Conservation (phyloP, 768 basidiomycete genomes). For the Kwoniella shandongensis region DNA sequence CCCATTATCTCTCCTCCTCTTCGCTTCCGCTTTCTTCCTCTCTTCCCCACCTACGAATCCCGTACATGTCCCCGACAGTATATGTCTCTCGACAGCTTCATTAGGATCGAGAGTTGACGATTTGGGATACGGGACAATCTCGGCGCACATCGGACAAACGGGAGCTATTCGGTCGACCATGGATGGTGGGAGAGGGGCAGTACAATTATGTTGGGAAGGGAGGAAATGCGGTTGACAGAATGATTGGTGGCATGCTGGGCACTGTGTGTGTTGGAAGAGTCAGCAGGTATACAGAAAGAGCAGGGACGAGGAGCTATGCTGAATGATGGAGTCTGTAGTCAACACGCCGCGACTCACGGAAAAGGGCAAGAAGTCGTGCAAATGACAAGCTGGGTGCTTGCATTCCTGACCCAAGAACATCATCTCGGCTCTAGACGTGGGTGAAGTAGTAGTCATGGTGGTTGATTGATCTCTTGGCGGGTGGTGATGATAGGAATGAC, state of each 20-base stretch:
- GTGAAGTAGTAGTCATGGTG: slow-evolving; percentile 16
- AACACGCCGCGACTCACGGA: slow-evolving; percentile 29
- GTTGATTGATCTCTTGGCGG: neutral
- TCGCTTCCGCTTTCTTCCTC: slow-evolving; percentile 40
- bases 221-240: slow-evolving; percentile 53
- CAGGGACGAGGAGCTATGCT: neutral
- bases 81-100: slow-evolving; percentile 46
- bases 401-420: slow-evolving; percentile 52
- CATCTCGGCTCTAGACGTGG: slow-evolving; percentile 34
- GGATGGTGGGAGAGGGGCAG: slow-evolving; percentile 41
- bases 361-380: slow-evolving; percentile 52
- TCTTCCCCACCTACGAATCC: slow-evolving; percentile 44
- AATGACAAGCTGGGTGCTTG: slow-evolving; percentile 49
- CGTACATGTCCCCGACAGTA: slow-evolving; percentile 37
- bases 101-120: slow-evolving; percentile 35
- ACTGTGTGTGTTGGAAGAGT: slow-evolving; percentile 26
- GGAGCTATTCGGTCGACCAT: slow-evolving; percentile 50
- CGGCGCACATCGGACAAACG: slow-evolving; percentile 48
- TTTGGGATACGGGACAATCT: slow-evolving; percentile 31
- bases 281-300: neutral
- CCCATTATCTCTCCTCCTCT: slow-evolving; percentile 43
- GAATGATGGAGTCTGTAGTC: too few relatives aligned
- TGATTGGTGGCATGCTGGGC: slow-evolving; percentile 50
- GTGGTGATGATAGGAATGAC: neutral
- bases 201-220: slow-evolving; percentile 46